Conservation (phyloP, 2,329 filamentous ascomycete genomes). For the Trichoderma koningiopsis region DNA sequence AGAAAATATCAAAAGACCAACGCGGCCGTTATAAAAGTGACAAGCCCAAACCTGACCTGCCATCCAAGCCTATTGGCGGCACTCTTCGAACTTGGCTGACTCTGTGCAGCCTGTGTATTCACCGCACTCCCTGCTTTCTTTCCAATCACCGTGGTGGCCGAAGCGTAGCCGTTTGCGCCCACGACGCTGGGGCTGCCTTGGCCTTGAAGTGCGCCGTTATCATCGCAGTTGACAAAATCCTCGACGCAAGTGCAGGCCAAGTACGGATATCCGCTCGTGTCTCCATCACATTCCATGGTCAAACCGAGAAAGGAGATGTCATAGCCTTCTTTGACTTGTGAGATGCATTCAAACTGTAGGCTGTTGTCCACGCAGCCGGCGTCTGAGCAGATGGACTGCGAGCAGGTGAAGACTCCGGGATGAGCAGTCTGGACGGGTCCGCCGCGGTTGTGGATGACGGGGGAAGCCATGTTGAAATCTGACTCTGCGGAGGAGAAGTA, state of each 20-base stretch:
- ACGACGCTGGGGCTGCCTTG: neutral
- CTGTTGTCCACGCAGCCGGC: neutral
- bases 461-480: neutral
- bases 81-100: neutral
- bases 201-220: neutral
- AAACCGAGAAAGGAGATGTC: neutral
- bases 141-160: neutral
- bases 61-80: neutral
- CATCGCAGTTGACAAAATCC: neutral
- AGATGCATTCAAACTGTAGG: neutral
- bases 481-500: neutral
- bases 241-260: neutral
- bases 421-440: neutral
- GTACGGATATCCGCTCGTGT: neutral
- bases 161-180: neutral
- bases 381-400: neutral
- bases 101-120: neutral
- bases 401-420: neutral
- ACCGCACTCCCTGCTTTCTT: neutral
- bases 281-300: neutral
- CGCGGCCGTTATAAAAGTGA: neutral
- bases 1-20: neutral
- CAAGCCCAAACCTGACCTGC: neutral
- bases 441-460: neutral
- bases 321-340: neutral